These are phyloP conservation scores for Adansonia gregorii DNA, from an alignment of 441 rosid genomes.

Conservation along the genomic window DNA sequence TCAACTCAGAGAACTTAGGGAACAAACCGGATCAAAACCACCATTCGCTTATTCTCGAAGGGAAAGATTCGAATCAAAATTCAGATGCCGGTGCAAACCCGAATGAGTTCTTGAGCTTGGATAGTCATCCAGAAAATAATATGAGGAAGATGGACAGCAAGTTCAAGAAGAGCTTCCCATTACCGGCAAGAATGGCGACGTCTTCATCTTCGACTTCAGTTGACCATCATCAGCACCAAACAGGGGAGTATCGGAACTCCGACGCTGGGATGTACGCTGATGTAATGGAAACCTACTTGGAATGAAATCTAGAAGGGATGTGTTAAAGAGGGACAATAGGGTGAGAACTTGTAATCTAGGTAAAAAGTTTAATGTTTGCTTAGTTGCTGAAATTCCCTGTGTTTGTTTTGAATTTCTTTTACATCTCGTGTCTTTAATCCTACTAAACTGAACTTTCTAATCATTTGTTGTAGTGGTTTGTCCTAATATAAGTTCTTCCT, in stretches of 20 bases:
- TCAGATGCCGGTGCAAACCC: conserved; percentile 45
- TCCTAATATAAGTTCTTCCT: conserved; percentile 27
- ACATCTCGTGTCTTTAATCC: conserved; percentile 15
- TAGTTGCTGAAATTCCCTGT: conserved; percentile 26
- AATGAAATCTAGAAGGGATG: conserved; percentile 39
- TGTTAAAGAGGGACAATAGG: background rate
- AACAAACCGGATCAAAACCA: conserved; percentile 48
- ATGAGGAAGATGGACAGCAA: conserved; percentile 61
- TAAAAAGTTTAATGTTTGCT: conserved; percentile 16
- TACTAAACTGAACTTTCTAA: conserved; percentile 30
- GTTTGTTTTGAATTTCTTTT: conserved; percentile 27
- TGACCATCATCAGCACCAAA: conserved; percentile 51
- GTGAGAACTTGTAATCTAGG: conserved; percentile 34
- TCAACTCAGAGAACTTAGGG: conserved; percentile 57
- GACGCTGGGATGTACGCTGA: conserved; percentile 71
- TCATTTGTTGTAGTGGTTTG: conserved; percentile 38
- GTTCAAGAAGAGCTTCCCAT: conserved; percentile 74
- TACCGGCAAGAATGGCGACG: conserved; percentile 75
- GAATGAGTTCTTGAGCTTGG: conserved; percentile 76
- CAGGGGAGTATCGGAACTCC: conserved; percentile 54
- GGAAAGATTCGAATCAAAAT: conserved; percentile 46
- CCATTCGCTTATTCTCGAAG: conserved; percentile 41
- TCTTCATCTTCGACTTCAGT: conserved; percentile 72
- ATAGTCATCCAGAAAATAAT: conserved; percentile 51
- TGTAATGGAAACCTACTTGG: conserved; percentile 81